Base-by-base conservation (phyloP, 441 rosid species). In the Croton laevigatus region DNA sequence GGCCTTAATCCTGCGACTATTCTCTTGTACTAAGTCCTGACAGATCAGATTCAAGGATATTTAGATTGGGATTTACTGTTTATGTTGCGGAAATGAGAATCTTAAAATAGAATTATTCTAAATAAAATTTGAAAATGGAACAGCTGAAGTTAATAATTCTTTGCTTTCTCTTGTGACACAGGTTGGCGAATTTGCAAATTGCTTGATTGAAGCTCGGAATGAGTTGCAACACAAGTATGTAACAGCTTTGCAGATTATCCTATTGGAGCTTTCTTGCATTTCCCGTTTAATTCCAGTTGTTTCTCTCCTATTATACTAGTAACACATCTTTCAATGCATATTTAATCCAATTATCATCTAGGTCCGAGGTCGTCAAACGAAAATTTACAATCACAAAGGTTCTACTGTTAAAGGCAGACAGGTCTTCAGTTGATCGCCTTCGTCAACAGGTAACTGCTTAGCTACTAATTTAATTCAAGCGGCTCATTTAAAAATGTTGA, bases 161-260 rank as follows among this genome's bases (percentile, higher is more conserved):
- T 46, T 59, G 54, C 7, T 16, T 42, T 34, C 44, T 10, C 72
- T 32, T 70, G 5, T 72, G 52, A n/a, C 79, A 71, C 85, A 93
- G 97, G 97, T 93, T 68, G 93, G 85, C 38, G 91, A 84, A 58
- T 93, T 90, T 81, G 87, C 93, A 68, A 90, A 88, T 81, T 89
- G 97, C 82, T 81, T 93, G 87, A 81, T 88, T 69, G 87, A 88
- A 72, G 92, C 93, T 54, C 84, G 86, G 78, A 86, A 73, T 71
- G 97, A 93, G 81, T 71, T 93, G 83, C 89, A 89, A 61, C 87
- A 86, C 78, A 93, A 90, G 98, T 90, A 87, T 71, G 94, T 81
- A 65, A 57, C 55, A 36, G 27, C 70, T 91, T 80, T 68, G 52
- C 51, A 36, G 20, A 73, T 48, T 48, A 73, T 69, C 64, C 49